phyloP scores from a whole-genome alignment of 2,329 filamentous ascomycete genomes.

The Aspergillus aculeatinus region DNA sequence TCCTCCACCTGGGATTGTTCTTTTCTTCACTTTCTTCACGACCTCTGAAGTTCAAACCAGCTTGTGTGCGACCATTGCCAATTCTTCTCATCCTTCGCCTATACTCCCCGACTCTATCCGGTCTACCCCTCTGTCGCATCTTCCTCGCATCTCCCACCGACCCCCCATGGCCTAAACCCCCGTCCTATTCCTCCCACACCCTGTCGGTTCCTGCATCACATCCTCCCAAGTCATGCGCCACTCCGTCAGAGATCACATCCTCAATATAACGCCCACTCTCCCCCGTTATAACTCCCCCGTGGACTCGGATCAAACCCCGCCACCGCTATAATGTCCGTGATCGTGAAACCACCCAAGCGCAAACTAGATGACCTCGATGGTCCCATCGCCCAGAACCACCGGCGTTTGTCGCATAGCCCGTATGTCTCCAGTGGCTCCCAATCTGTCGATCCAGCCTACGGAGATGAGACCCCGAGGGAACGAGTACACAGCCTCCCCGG shows the following conservation, averaged over 20 bases:
- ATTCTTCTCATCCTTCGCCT: neutral
- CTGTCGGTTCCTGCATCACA: neutral
- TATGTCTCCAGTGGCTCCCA: neutral
- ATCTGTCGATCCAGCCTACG: neutral
- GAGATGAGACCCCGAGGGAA: neutral
- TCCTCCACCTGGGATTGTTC: neutral
- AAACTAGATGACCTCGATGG: slow-evolving; percentile 29
- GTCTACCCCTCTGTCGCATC: neutral
- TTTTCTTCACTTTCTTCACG: too few relatives aligned
- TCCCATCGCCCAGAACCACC: slow-evolving; percentile 18
- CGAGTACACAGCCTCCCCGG: slow-evolving; percentile 5
- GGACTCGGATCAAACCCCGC: neutral
- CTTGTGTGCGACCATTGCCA: neutral
- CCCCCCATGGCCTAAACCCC: neutral
- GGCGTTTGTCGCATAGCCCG: slow-evolving; percentile 7
- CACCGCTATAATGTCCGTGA: slow-evolving; percentile 27
- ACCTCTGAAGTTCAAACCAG: too few relatives aligned
- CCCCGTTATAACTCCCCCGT: neutral
- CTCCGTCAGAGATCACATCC: neutral
- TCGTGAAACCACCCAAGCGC: slow-evolving; percentile 34
- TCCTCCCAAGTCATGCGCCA: neutral
- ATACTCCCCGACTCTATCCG: neutral
- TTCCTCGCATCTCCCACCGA: neutral
- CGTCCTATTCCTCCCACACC: neutral
- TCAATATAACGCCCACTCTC: neutral